Evolutionary conservation across 768 basidiomycete genomes (phyloP), one percentile per base, ranked within the genome.

Genomic region (Rhizopogon roseolus): DNA sequence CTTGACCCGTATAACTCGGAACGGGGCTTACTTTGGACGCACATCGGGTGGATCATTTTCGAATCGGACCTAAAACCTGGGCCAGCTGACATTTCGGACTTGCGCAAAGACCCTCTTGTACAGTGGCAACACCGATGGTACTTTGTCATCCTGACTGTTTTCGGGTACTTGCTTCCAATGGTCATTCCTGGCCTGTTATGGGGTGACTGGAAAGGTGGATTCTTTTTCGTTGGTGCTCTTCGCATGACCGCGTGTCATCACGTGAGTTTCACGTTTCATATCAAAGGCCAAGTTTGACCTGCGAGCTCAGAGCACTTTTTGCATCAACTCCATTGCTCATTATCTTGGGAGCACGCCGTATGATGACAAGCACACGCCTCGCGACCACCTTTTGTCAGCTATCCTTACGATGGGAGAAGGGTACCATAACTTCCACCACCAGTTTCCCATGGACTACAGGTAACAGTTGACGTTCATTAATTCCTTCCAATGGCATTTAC

Each of bases 301-400:
- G 22, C 9, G 58, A 41, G 11, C 17, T 19, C 50, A 88, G 86
- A 88, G 90, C 60, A 90, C 87, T 1, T 93, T 93, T 69, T 90
- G 86, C 64, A 90, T 93, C 69, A 93, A 93, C 66, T 93, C 90
- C 17, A 79, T 93, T 29, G 90, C 90, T 0, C 91, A 93, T 67
- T 91, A 85, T 73, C 77, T 93, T 44, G 91, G 91, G 36, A 81
- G 82, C 45, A 77, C 88, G 28, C 82, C 90, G 1, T 93, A 92
- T 58, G 91, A 93, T 66, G 88, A 92, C 73, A 83, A 72, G 58
- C 78, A 87, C 63, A 82, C 83, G 34, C 88, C 90, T 41, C 79
- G 87, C 28, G 90, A 93, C 64, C 86, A 88, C 67, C 75, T 92
- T 60, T 64, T 93, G 41, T 92, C 91, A 32, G 90, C 91, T 9